phyloP scores from a whole-genome alignment of 1,139 yeast genomes.

The Candida sanyaensis region DNA sequence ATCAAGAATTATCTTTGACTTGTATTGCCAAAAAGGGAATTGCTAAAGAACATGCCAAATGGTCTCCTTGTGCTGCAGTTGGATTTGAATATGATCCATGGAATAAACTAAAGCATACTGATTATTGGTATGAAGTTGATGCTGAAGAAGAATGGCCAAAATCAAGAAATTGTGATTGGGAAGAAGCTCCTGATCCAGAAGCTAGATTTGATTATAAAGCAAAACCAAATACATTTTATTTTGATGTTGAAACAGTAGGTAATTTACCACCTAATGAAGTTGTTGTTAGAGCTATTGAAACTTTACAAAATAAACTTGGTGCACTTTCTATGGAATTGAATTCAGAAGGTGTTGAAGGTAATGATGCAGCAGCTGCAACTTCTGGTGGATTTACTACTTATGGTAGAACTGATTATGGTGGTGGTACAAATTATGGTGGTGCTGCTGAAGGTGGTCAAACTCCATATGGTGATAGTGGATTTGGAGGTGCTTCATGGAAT shows the following conservation, averaged over 20 bases:
- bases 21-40: conserved; percentile 98
- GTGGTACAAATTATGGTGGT: conserved; percentile 36
- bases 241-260: conserved; percentile 93
- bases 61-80: conserved; percentile 98
- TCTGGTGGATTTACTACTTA: conserved; percentile 53
- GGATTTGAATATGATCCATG: conserved; percentile 99
- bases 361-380: conserved; percentile 27
- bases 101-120: conserved; percentile 95
- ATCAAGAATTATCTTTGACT: conserved; percentile 84
- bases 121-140: conserved; percentile 92
- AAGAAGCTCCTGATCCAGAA: conserved; percentile 90
- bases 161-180: conserved; percentile 89
- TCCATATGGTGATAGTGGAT: conserved; percentile 45
- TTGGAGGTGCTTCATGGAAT: conserved; percentile 29
- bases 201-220: conserved; percentile 87
- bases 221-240: conserved; percentile 75
- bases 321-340: conserved; percentile 83
- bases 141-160: conserved; percentile 92
- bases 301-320: conserved; percentile 88
- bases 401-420: conserved; percentile 48
- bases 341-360: conserved; percentile 54
- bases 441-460: conserved; percentile 33
- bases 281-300: conserved; percentile 77
- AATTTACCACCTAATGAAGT: conserved; percentile 87
- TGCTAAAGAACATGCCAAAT: conserved; percentile 97